These are phyloP conservation scores for Croton setiger DNA, from an alignment of 441 rosid genomes.

Conservation along the genomic window DNA sequence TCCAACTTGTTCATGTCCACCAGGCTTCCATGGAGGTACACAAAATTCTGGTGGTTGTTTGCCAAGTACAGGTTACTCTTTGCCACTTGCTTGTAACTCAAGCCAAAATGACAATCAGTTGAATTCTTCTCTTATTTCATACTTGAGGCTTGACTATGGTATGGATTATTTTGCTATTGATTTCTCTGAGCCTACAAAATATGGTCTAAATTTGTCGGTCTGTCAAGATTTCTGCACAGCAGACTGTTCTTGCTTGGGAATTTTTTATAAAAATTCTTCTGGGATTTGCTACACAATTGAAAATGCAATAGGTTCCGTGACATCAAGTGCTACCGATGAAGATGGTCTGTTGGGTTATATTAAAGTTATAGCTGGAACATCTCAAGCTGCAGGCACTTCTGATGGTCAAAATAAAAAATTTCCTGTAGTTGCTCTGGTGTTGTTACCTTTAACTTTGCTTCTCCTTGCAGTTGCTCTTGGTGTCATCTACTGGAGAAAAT, in stretches of 20 bases:
- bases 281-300: slow-evolving; percentile 58
- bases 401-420: slow-evolving; percentile 27
- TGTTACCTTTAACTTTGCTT: slow-evolving; percentile 55
- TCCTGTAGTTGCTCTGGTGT: slow-evolving; percentile 58
- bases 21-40: slow-evolving; percentile 37
- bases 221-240: slow-evolving; percentile 61
- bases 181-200: slow-evolving; percentile 45
- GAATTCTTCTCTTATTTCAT: slow-evolving; percentile 42
- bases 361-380: slow-evolving; percentile 41
- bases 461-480: slow-evolving; percentile 34
- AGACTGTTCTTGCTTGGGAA: slow-evolving; percentile 70
- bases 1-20: slow-evolving; percentile 65
- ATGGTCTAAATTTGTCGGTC: slow-evolving; percentile 39
- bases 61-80: slow-evolving; percentile 45
- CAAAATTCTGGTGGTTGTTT: slow-evolving; percentile 37
- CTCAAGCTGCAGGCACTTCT: slow-evolving; percentile 17
- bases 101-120: slow-evolving; percentile 28
- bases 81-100: slow-evolving; percentile 53
- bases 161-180: slow-evolving; percentile 50
- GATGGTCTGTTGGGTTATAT: slow-evolving; percentile 44
- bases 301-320: slow-evolving; percentile 61
- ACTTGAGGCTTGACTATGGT: slow-evolving; percentile 45
- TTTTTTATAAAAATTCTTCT: slow-evolving; percentile 58
- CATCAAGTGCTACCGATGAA: slow-evolving; percentile 25
- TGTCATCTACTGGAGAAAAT: slow-evolving; percentile 60